Conservation (phyloP, 2,329 filamentous ascomycete genomes). For the Aspergillus melleus region DNA sequence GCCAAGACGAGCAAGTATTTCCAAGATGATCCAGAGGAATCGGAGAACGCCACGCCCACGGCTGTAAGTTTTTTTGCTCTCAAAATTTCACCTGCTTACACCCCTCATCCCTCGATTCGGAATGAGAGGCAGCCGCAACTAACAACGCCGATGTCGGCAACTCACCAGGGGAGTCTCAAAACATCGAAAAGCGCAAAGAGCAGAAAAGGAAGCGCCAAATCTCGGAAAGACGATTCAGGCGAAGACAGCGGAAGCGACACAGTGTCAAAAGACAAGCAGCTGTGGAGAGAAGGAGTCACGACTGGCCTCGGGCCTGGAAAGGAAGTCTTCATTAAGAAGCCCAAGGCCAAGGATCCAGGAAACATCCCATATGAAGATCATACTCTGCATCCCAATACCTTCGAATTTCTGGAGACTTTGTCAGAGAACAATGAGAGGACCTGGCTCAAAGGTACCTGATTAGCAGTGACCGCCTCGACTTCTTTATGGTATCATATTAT, state of each 20-base stretch:
- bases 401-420: conserved; percentile 61
- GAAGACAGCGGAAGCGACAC: neutral
- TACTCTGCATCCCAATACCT: conserved; percentile 63
- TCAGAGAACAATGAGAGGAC: conserved; percentile 61
- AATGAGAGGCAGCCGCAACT: conserved; percentile 2
- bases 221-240: neutral
- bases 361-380: conserved; percentile 58
- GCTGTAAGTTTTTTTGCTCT: conserved; percentile 1
- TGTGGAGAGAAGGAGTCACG: conserved; percentile 59
- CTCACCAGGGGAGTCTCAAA: neutral
- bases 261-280: conserved; percentile 45
- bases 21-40: conserved; percentile 35
- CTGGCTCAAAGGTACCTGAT: conserved; percentile 60
- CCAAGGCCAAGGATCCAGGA: conserved; percentile 61
- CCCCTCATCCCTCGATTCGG: conserved; percentile 7
- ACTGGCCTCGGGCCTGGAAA: conserved; percentile 59
- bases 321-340: conserved; percentile 62
- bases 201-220: neutral
- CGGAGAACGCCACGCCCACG: conserved; percentile 24
- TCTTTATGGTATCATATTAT: neutral
- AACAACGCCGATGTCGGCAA: neutral
- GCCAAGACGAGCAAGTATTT: conserved; percentile 56
- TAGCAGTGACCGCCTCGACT: neutral
- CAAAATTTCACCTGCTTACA: neutral
- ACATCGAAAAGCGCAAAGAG: neutral